These are phyloP conservation scores for Colletotrichum salicis DNA, from an alignment of 2,329 filamentous ascomycete genomes.

Conservation along the genomic window DNA sequence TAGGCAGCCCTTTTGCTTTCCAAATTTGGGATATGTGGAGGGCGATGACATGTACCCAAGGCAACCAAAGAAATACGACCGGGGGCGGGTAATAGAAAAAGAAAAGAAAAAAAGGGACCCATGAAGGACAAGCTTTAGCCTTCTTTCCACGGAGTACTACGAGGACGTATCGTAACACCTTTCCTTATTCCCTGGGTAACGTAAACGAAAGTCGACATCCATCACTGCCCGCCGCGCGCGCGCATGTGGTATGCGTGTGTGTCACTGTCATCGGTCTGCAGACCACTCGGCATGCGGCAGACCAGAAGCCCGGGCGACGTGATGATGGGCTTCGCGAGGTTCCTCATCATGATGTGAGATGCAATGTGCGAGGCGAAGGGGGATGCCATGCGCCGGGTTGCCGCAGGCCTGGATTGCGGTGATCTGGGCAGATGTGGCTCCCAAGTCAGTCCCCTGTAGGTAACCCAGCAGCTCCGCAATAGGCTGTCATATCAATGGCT, in stretches of 20 bases:
- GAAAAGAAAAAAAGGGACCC: background rate
- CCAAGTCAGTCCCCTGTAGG: background rate
- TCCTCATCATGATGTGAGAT: constrained; percentile 15
- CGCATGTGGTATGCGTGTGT: constrained; percentile 9
- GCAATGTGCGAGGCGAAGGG: background rate
- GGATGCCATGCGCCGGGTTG: constrained; percentile 13
- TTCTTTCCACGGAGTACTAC: background rate
- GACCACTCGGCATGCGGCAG: constrained; percentile 13
- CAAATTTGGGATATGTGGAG: constrained; percentile 24
- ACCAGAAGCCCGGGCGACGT: constrained; percentile 9
- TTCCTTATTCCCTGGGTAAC: background rate
- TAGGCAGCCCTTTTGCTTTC: constrained; percentile 26
- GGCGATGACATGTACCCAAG: constrained; percentile 20
- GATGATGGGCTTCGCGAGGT: constrained; percentile 9
- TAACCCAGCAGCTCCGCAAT: background rate
- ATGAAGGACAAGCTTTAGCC: constrained; percentile 21
- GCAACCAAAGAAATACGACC: background rate
- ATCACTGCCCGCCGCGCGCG: background rate
- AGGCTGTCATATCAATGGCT: constrained; percentile 15
- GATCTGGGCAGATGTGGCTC: constrained; percentile 10
- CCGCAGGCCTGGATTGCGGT: background rate
- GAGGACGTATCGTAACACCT: constrained; percentile 7
- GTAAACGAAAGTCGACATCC: background rate
- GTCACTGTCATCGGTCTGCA: constrained; percentile 20
- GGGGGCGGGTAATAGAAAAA: background rate